Conservation (phyloP, 371 early-diverging fungal species). For the Mucor saturninus region DNA sequence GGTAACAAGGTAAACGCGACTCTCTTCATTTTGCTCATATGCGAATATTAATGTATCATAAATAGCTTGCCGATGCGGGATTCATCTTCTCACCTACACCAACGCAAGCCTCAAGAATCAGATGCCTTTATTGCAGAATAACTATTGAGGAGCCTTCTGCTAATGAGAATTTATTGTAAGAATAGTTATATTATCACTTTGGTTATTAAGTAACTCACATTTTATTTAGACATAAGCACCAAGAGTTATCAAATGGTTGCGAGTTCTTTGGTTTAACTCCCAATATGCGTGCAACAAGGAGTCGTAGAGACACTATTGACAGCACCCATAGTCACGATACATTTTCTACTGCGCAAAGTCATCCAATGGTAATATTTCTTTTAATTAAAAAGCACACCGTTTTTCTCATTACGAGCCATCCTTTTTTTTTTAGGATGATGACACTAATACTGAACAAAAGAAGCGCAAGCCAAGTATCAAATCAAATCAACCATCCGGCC, state of each 20-base stretch:
- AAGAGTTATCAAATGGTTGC: constrained; percentile 6
- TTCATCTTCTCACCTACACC: constrained; percentile 35
- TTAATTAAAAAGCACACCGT: not conserved
- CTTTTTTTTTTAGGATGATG: no score
- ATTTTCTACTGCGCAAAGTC: constrained; percentile 3
- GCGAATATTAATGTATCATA: not conserved
- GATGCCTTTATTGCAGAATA: constrained; percentile 35
- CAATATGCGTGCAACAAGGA: not conserved
- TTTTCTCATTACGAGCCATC: no score
- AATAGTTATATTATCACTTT: not conserved
- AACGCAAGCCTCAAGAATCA: constrained; percentile 15
- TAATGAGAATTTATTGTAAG: constrained; percentile 27
- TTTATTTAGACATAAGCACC: constrained; percentile 9
- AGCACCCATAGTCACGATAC: not conserved
- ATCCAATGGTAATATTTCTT: not conserved
- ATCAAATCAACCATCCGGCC: no score
- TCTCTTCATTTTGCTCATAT: not conserved
- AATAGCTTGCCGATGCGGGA: constrained; percentile 41
- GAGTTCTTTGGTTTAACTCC: constrained; percentile 10
- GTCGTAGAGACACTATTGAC: constrained; percentile 2
- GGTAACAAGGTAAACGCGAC: constrained; percentile 21
- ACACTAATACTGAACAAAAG: no score
- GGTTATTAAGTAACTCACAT: not conserved
- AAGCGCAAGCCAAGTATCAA: no score
- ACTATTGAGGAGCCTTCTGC: constrained; percentile 13